phyloP scores from a whole-genome alignment of 257 asterid genomes.

The Solanum arcanum region DNA sequence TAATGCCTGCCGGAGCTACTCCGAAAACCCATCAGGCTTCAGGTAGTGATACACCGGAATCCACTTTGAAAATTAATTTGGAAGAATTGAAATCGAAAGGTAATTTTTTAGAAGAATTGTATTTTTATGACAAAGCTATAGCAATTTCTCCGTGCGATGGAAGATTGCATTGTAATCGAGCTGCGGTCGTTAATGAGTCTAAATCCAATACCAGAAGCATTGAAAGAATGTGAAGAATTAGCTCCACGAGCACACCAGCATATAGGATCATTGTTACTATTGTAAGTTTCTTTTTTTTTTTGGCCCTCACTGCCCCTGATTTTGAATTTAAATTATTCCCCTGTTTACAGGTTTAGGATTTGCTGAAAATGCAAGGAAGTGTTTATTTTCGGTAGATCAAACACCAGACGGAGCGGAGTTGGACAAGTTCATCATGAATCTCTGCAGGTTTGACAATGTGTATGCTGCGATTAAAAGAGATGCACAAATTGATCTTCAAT shows the following conservation, averaged over 20 bases:
- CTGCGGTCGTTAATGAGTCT: constrained; percentile 56
- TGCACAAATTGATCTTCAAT: constrained; percentile 34
- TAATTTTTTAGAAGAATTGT: constrained; percentile 40
- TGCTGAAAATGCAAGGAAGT: too few relatives aligned
- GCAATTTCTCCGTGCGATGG: constrained; percentile 38
- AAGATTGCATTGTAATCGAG: constrained; percentile 40
- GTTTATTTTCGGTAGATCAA: too few relatives aligned
- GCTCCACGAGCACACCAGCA: constrained; percentile 69
- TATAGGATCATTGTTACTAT: constrained; percentile 50
- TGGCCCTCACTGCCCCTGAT: too few relatives aligned
- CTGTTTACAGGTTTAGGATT: too few relatives aligned
- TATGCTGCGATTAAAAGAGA: constrained; percentile 42
- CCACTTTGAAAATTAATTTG: constrained; percentile 7
- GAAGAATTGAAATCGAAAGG: constrained; percentile 61
- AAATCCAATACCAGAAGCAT: constrained; percentile 36
- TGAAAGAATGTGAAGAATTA: constrained; percentile 53
- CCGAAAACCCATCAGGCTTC: too few relatives aligned
- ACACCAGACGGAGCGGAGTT: too few relatives aligned
- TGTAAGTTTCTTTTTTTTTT: constrained; percentile 8
- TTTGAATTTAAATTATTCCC: too few relatives aligned
- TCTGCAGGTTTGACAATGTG: constrained; percentile 58
- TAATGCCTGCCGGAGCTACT: too few relatives aligned
- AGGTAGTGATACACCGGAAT: too few relatives aligned
- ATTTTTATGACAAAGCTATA: constrained; percentile 53
- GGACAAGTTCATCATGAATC: neutral